Base-by-base conservation (phyloP, 257 asterid genomes). In the Solanum rostratum region DNA sequence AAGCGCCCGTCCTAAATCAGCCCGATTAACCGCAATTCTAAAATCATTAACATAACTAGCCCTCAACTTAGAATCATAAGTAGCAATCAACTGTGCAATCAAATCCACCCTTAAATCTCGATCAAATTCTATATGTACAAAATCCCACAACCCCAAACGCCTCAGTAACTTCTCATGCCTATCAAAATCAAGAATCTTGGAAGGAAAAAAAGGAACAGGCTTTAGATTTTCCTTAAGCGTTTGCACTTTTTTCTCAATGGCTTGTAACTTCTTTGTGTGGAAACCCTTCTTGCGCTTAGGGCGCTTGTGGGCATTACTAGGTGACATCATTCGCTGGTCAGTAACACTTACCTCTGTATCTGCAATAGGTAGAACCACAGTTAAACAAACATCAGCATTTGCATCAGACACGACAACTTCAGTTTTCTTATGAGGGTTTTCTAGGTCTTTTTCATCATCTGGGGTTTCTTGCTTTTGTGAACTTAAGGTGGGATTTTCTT, bases 141-240 rank as follows among this genome's bases (percentile, higher is more conserved):
- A 92, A 43, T 94, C 96, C 99, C 98, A 94, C 90, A 96, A 84
- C 10, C 98, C 96, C 5, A 96, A 90, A 85, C 85, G 90, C 92
- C 52, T 90, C 82, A 94, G 79, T 80, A 94, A 88, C 86, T 86
- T 86, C 91, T 96, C 97, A 63, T 92, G 92, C 73, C 85, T 86
- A 14, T 88, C 15, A 60, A 94, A 92, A 88, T 90, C 92, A 76
- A 88, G 90, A 53, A 80, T 49, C 81, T 88, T 92, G 70, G 84
- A 73, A 46, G 95, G 92, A 19, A 63, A 33, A 87, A 96, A 96
- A 50, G 98, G 97, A 69, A 96, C 80, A 66, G 98, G 98, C 29
- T 89, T 90, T 89, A 96, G 84, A 11, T 89, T 89, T 30, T 53
- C 85, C 69, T 41, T 43, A 78, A 95, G 92, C 79, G 88, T 68